Conservation (phyloP, 2,329 filamentous ascomycete genomes). For the Elsinoe ampelina region DNA sequence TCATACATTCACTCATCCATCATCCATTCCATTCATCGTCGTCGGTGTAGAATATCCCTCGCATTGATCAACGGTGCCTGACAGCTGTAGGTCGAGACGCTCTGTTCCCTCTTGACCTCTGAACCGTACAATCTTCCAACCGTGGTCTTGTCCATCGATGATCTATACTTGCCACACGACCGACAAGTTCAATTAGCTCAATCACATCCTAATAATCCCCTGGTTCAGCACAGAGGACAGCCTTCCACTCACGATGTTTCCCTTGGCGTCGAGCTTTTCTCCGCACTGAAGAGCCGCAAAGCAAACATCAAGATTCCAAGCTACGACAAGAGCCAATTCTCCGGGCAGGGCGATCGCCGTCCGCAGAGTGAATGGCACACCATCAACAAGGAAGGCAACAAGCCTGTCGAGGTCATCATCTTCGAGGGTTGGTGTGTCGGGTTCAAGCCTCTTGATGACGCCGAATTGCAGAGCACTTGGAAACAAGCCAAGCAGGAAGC, state of each 20-base stretch:
- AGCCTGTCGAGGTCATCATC: constrained; percentile 54
- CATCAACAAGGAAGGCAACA: constrained; percentile 45
- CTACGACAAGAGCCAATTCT: constrained; percentile 76
- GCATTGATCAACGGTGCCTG: neutral
- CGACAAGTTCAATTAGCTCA: constrained; percentile 58
- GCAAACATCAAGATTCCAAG: constrained; percentile 54
- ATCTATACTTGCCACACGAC: constrained; percentile 71
- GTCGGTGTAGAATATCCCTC: no score
- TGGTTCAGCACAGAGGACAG: constrained; percentile 74
- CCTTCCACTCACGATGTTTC: constrained; percentile 73
- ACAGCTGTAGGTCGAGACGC: constrained; percentile 44
- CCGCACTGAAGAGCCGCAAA: constrained; percentile 42
- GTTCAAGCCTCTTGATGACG: constrained; percentile 56
- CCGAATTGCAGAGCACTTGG: constrained; percentile 47
- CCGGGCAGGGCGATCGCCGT: constrained; percentile 66
- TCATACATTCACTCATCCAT: neutral
- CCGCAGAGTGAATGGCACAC: constrained; percentile 52
- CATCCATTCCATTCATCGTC: neutral
- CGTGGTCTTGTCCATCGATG: constrained; percentile 73
- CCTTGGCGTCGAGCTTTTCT: constrained; percentile 56
- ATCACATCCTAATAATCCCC: constrained; percentile 58
- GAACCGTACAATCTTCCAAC: constrained; percentile 52
- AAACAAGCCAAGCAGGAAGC: constrained; percentile 42
- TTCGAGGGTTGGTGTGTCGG: constrained; percentile 90
- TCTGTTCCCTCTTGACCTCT: constrained; percentile 52